Evolutionary conservation across 108 stramenopile genomes (phyloP), one percentile per base, ranked within the genome.

Genomic region (Pelagomonas calceolata): DNA sequence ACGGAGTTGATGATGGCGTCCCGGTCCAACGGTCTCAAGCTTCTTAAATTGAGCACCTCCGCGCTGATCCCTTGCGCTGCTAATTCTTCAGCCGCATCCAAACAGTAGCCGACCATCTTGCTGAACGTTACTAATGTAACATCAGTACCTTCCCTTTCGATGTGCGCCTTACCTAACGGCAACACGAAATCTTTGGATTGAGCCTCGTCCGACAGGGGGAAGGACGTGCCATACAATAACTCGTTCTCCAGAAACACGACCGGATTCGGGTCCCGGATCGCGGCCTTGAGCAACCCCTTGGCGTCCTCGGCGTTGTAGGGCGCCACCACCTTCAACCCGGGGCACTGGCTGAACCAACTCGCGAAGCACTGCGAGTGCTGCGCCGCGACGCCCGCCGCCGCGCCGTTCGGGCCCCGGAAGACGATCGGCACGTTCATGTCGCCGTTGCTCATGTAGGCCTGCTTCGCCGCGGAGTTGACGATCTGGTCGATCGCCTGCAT

Each of bases 401-500:
- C 91, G 7, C 96, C 98, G 83, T 99, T 99, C 60, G 98, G 96
- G 65, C 98, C 98, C 15, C 98, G 94, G 82, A 99, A 99, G 43
- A 99, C 98, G 73, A 99, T 91, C 14, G 96, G 96, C 69, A 91
- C 92, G 32, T 94, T 85, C 78, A 94, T 77, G 74, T 95, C 86
- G 46, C 96, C 98, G 51, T 88, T 95, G 68, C 82, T 85, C 98
- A 98, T 99, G 89, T 99, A 98, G 71, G 30, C 63, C 81, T 95
- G 94, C 83, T 99, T 99, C 70, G 98, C 98, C 17, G 95, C 96
- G 36, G 87, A 87, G 75, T 97, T 99, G 43, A 99, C 78, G 73
- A 99, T 85, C 75, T 99, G 96, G 86, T 99, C 98, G 75, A 99
- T 97, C 36, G 98, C 98, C 77, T 99, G 98, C 92, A 99, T 94